These are phyloP conservation scores for Fusarium duplospermum DNA, from an alignment of 2,329 filamentous ascomycete species.

Conservation along the genomic window DNA sequence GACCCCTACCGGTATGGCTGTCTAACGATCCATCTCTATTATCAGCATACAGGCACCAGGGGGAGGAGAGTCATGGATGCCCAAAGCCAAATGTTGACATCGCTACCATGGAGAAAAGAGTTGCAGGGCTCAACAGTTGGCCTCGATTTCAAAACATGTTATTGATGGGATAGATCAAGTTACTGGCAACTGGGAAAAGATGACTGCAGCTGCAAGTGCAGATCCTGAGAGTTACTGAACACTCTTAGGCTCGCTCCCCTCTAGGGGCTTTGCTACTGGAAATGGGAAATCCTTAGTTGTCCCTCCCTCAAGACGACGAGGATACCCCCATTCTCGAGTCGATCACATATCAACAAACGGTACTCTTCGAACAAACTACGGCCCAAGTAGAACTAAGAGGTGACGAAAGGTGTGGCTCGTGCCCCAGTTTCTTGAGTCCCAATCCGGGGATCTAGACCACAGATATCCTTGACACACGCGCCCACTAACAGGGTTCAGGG, in stretches of 20 bases:
- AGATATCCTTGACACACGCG: conserved; percentile 27
- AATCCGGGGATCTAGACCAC: conserved; percentile 35
- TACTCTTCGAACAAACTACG: neutral
- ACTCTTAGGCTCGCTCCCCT: neutral
- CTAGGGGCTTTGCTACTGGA: neutral
- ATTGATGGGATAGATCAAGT: neutral
- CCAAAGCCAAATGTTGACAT: neutral
- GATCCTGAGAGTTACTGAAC: neutral
- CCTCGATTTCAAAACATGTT: neutral
- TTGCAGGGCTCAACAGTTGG: neutral
- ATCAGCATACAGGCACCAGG: neutral
- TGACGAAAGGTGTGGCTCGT: conserved; percentile 26
- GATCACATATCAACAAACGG: neutral
- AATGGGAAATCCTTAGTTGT: neutral
- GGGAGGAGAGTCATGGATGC: neutral
- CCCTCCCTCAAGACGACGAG: neutral
- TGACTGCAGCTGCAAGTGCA: neutral
- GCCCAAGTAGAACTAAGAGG: conserved; percentile 6
- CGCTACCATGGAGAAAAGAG: neutral
- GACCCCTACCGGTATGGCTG: neutral
- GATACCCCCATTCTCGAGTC: neutral
- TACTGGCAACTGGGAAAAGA: neutral
- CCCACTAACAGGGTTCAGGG: conserved; percentile 41
- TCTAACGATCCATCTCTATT: neutral
- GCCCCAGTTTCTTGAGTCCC: conserved; percentile 21